Conservation (phyloP, 345 rosid species). For the Erysimum cheiranthoides region DNA sequence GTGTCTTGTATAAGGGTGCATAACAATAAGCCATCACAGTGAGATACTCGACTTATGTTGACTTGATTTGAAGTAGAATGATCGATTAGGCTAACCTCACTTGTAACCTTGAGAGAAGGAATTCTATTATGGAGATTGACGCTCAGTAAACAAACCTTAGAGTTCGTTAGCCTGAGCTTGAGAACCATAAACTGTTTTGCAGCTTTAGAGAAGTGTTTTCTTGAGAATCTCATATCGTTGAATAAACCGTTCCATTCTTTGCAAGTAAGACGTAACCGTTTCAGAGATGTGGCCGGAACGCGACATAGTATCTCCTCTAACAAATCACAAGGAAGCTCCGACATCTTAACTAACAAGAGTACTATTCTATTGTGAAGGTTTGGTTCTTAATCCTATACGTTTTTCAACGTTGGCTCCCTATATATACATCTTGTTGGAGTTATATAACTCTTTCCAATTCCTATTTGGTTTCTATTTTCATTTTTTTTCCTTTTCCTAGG, state of each 20-base stretch:
- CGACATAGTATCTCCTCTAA: background rate
- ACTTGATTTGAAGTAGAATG: background rate
- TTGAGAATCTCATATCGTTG: background rate
- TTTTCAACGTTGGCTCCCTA: background rate
- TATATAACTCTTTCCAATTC: background rate
- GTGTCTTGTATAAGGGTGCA: background rate
- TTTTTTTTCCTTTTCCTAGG: background rate
- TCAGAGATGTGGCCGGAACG: background rate
- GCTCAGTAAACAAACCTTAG: background rate
- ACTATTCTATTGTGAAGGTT: background rate
- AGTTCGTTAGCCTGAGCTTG: background rate
- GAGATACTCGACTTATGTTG: background rate
- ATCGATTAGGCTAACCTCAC: background rate
- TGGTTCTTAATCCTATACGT: background rate
- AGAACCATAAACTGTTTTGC: background rate
- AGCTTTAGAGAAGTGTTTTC: background rate
- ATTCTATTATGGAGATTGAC: background rate
- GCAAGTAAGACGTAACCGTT: background rate
- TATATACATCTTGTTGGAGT: no score
- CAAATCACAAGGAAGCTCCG: background rate
- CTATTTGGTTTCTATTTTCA: background rate
- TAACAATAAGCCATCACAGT: slow-evolving; percentile 9
- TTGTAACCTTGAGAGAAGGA: background rate
- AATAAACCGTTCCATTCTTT: background rate
- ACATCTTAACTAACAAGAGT: no score